Base-by-base conservation (phyloP, 441 rosid species). In the Manihot esculenta region DNA sequence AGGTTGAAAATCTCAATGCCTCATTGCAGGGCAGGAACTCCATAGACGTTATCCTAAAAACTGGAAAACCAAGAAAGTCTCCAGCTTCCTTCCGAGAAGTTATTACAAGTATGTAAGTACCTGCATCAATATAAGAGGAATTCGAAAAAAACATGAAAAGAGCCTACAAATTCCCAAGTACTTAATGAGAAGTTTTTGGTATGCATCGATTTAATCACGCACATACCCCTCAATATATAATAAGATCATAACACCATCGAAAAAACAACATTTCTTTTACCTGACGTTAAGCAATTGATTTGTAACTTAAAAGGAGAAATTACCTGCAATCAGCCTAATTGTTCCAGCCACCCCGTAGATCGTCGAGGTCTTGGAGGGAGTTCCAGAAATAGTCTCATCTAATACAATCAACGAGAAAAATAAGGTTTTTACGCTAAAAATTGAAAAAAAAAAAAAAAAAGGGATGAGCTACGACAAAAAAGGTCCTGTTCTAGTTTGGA, bases 301-400 rank as follows among this genome's bases (percentile, higher is more conserved):
- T 10, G 15, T 0, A 53, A 75, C 41, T 20, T 21, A 41, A 53
- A 13, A 69, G 35, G 49, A 69, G 14, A 3, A 35, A 23, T 61
- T 78, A 94, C 99, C 99, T 81, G 97, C 94, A 35, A 94, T 76
- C 74, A 94, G 82, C 76, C 90, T 81, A 80, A 94, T 94, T 49
- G 92, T 87, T 72, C 97, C 99, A 42, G 81, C 97, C 14, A 94
- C 93, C 1, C 99, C 99, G 38, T 84, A 89, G 64, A 94, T 83
- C 48, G 74, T 83, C 47, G 89, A 86, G 54, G 84, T 80, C 79
- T 69, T 88, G 30, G 67, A 72, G 7, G 89, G 92, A 68, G 58
- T 79, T 44, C 60, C 94, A 38, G 85, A 73, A 79, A 69, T 64
- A 33, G 66, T 63, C 50, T 66, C 86, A 70, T 83, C 99, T 88